A percentile compares a stretch with the other conserved stretches of the same genome.
Conservation (phyloP, 306 rosid genomes). For the Ceratonia siliqua region DNA sequence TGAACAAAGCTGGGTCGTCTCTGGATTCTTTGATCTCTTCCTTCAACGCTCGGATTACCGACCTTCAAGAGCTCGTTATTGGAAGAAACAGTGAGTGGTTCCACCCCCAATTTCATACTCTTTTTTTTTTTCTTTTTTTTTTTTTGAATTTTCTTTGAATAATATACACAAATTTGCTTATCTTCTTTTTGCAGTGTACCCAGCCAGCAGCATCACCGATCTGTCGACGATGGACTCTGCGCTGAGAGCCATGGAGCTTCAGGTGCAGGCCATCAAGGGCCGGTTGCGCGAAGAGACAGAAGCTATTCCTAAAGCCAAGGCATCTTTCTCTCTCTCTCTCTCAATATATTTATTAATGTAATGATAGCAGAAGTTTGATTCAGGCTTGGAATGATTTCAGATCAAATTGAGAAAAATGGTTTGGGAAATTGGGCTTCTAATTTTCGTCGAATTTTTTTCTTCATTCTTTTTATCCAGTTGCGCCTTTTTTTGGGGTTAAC, state of each 20-base stretch:
- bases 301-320: slow-evolving; percentile 90
- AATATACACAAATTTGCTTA: background rate
- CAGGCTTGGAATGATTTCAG: background rate
- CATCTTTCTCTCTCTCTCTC: slow-evolving; percentile 5
- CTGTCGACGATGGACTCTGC: slow-evolving; percentile 73
- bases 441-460: background rate
- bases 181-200: slow-evolving; percentile 58
- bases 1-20: slow-evolving; percentile 58
- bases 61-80: slow-evolving; percentile 86
- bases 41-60: slow-evolving; percentile 69
- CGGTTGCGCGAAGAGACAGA: slow-evolving; percentile 75
- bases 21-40: slow-evolving; percentile 62
- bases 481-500: background rate
- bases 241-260: slow-evolving; percentile 78
- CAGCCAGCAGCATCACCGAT: slow-evolving; percentile 74
- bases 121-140: background rate
- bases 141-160: background rate
- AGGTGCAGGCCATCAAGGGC: slow-evolving; percentile 81
- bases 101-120: background rate
- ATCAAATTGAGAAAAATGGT: background rate
- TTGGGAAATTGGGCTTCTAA: background rate
- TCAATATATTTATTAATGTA: background rate
- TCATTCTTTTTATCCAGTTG: background rate
- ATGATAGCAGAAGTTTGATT: background rate
- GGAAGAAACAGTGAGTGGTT: slow-evolving; percentile 75